Percentiles rank a stretch among this genome's conserved stretches.
phyloP scores from a whole-genome alignment of 768 basidiomycete species.

The Serendipita indica region DNA sequence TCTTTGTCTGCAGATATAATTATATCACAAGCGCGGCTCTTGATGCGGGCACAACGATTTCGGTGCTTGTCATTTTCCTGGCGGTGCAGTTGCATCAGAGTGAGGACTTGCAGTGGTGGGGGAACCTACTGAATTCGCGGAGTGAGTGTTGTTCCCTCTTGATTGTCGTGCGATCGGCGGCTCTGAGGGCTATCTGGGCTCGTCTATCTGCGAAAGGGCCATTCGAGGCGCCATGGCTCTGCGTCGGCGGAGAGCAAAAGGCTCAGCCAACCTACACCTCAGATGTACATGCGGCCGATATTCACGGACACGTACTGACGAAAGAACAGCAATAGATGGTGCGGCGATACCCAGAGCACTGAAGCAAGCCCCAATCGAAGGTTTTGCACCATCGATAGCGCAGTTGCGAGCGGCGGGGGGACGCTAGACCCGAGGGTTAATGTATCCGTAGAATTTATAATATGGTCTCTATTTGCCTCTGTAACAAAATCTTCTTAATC shows the following conservation, averaged over 20 bases:
- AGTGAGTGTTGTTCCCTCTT: conserved; percentile 3
- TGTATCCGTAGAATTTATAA: too few species aligned
- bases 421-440: too few species aligned
- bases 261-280: too few species aligned
- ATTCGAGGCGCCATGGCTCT: background rate
- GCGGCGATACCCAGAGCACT: background rate
- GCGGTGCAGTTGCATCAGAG: background rate
- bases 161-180: background rate
- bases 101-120: conserved; percentile 1
- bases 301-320: background rate
- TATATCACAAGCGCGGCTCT: conserved; percentile 7
- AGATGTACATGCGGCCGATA: too few species aligned
- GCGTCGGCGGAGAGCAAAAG: too few species aligned
- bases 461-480: too few species aligned
- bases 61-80: conserved; percentile 4
- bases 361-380: background rate
- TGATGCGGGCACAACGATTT: background rate
- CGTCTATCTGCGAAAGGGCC: background rate
- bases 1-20: background rate
- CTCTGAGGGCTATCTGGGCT: background rate
- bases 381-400: background rate
- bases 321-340: background rate
- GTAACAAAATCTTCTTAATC: too few species aligned
- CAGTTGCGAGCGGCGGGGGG: background rate
- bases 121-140: background rate